Evolutionary conservation across 495 filamentous ascomycete species (phyloP).

Genomic region (Penicillium herquei): DNA sequence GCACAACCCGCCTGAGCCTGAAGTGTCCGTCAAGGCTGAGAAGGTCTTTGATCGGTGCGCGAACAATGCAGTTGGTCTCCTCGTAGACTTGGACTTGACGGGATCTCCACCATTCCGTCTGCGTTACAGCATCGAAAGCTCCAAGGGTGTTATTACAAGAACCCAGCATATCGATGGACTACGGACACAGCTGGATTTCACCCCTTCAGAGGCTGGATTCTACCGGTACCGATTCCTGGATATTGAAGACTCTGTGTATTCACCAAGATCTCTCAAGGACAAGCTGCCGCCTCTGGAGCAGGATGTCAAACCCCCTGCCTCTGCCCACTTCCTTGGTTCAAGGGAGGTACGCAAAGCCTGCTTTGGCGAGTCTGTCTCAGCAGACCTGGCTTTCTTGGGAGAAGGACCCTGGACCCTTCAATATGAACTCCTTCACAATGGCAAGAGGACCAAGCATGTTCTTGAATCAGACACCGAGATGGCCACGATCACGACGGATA

Average conservation of each 20-base stretch:
- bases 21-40: constrained; percentile 66
- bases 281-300: constrained; percentile 69
- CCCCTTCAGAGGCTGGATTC: constrained; percentile 75
- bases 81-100: constrained; percentile 80
- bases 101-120: constrained; percentile 88
- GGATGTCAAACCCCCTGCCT: constrained; percentile 87
- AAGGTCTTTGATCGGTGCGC: constrained; percentile 93
- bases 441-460: constrained; percentile 69
- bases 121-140: constrained; percentile 64
- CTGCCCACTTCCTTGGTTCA: constrained; percentile 64
- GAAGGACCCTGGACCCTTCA: constrained; percentile 86
- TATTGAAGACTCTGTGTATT: constrained; percentile 79
- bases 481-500: constrained; percentile 70
- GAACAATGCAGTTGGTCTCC: constrained; percentile 83
- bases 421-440: constrained; percentile 90
- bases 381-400: constrained; percentile 72
- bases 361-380: constrained; percentile 73
- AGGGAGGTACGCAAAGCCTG: constrained; percentile 61
- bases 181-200: constrained; percentile 77
- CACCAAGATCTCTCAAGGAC: constrained; percentile 45
- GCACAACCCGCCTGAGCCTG: constrained; percentile 85
- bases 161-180: constrained; percentile 58
- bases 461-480: constrained; percentile 57
- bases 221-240: constrained; percentile 82
- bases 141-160: constrained; percentile 53